Base-by-base conservation (phyloP, 2,329 filamentous ascomycete genomes). In the Stemphylium beticola region DNA sequence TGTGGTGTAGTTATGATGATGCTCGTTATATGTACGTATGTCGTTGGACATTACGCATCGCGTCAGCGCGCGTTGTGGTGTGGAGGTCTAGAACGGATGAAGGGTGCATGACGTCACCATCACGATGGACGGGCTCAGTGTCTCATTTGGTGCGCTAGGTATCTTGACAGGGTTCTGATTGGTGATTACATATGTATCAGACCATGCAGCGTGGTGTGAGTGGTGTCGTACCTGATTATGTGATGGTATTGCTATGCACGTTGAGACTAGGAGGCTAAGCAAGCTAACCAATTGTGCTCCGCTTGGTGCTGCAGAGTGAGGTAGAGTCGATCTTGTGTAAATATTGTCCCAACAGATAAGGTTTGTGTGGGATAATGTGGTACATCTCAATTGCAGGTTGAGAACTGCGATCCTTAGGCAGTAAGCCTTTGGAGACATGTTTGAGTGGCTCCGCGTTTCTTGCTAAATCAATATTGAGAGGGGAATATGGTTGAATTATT, bases 71-170 rank as follows among this genome's bases (percentile, higher is more conserved):
- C 31, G 22, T 47, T 39, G 51, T 41, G 54, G 50, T 50, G 26
- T 29, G 26, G 26, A 29, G 26, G 26, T 29, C 26, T 29, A 29
- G 26, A 29, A 29, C 26, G 9, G 26, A 29, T 9, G 26, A 7
- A 47, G 46, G 45, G 33, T 43, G 15, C 18, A 55, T 61, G 56
- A 61, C 58, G 58, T 61, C 58, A 61, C 32, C 24, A 59, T 60
- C 46, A 38, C 49, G 49, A 51, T 56, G 18, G 18, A 26, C 22
- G 41, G 29, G 9, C 26, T 36, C 36, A 20, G 47, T 58, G 15
- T 24, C 45, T 37, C 18, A 20, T 55, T 31, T 20, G 7, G 14
- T 22, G 26, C 29, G 18, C 49, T 51, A 58, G 56, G 15, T 17
- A 29, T 29, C 1, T 29, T 29, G 26, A 11, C 33, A 1, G 8